Base-by-base conservation (phyloP, 2,329 filamentous ascomycete species). In the Hypoxylon sp. region DNA sequence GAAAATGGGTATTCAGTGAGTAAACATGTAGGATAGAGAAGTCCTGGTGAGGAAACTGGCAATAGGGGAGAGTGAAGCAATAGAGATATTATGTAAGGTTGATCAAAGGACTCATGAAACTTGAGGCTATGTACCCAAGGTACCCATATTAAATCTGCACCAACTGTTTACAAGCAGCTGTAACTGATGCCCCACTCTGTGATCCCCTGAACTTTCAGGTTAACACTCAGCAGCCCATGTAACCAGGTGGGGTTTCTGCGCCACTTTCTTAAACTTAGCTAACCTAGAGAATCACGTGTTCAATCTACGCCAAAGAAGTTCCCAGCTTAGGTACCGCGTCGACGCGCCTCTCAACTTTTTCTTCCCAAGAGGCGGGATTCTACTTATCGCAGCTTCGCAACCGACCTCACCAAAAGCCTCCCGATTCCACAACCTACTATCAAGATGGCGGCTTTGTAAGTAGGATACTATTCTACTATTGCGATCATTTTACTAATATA, bases 381-480 rank as follows among this genome's bases (percentile, higher is more conserved):
- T 23, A 45, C 17, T 38, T 62, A 21, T 65, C 51, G 21, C 21
- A 25, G 21, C 41, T 49, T 61, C 49, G 53, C 45, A 59, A 57
- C 14, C 36, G 14, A 60, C 23, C 19, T 59, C 49, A 43, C 19
- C 50, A 60, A 51, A 46, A 43, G 32, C 25, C 25, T 11, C 43
- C 23, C 57, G 34, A 48, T 21, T 41, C 50, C 46, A 50, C 10
- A 28, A 56, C 43, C 49, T 36, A 50, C 36, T 56, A 45, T 60
- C 64, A 72, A 50, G 2, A 77, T 75, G 76, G 69, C 75, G 50
- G 74, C 75, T 48, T 74, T 75, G 74, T 74, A 62, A 74, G 71
- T 70, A 50, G 13, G 21, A n/a, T 21, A 5, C 48, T 57, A 38
- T 36, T 21, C 32, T 2, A 46, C 21, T 17, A 14, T 13, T 32